Evolutionary conservation across 139 green algal genomes (phyloP), one percentile per base, ranked within the genome.

Genomic region (Micractinium sp.): DNA sequence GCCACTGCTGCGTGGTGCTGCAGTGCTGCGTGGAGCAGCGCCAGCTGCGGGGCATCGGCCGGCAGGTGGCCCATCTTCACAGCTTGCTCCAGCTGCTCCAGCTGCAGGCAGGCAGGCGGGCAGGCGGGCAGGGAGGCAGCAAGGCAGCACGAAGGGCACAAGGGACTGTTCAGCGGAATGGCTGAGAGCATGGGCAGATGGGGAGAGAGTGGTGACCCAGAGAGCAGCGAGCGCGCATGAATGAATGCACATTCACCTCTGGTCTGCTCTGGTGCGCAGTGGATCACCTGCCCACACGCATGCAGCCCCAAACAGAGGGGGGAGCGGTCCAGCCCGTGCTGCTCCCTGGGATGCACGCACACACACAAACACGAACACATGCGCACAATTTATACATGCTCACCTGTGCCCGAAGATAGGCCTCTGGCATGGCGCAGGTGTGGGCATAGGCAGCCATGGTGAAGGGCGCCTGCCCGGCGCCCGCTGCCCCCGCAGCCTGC

Each of bases 361-460:
- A 41, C 15, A 39, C 3, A 16, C 25, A 39, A 13, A 2, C 27
- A 66, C 3, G 3, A 31, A 16, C 3, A 9, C 77, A 61, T 5
- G 77, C n/a, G n/a, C n/a, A n/a, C n/a, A n/a, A n/a, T n/a, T n/a
- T n/a, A n/a, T n/a, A n/a, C n/a, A n/a, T n/a, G n/a, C 85, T 0
- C 56, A 85, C 60, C 67, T 92, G 90, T 16, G 85, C 90, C 13
- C 74, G 67, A 12, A 92, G 25, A 22, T 91, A 83, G 31, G 90
- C 90, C 88, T 91, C 81, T 0, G 90, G 83, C 63, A 80, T 41
- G 2, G 63, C 27, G 38, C 63, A 79, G 31, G 22, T 79, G 36
- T 86, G 56, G 16, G 81, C 53, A 31, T 73, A 69, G 53, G 83
- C 69, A 35, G 73, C 41, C 15, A 56, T 56, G 47, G 41, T 78